Evolutionary conservation across 2,329 filamentous ascomycete species (phyloP).

Genomic region (Podosphaera fusca): DNA sequence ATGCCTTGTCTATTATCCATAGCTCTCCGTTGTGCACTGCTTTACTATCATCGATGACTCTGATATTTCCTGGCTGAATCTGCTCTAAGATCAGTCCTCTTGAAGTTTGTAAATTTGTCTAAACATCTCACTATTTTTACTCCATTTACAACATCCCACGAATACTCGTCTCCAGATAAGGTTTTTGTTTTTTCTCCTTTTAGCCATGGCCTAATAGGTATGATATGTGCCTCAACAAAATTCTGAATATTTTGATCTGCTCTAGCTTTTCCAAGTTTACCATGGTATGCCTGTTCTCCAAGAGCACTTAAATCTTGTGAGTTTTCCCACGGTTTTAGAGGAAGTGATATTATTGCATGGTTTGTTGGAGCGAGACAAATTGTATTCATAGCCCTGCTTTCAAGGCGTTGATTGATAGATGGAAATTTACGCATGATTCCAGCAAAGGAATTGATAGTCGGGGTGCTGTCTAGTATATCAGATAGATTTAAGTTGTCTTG

Average conservation of each 20-base stretch:
- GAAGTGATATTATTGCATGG: slow-evolving; percentile 51
- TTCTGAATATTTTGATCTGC: slow-evolving; percentile 52
- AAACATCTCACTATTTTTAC: slow-evolving; percentile 33
- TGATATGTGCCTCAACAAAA: slow-evolving; percentile 73
- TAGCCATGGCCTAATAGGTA: slow-evolving; percentile 53
- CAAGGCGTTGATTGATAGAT: slow-evolving; percentile 42
- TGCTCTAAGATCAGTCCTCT: slow-evolving; percentile 13
- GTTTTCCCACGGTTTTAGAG: slow-evolving; percentile 71
- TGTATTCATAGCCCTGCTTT: slow-evolving; percentile 42
- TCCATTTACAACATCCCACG: slow-evolving; percentile 57
- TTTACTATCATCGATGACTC: slow-evolving; percentile 27
- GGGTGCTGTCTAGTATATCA: slow-evolving; percentile 62
- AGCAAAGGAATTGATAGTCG: slow-evolving; percentile 65
- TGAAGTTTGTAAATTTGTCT: too few species aligned
- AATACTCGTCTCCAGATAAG: slow-evolving; percentile 44
- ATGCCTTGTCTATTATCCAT: too few species aligned
- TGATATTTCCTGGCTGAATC: slow-evolving; percentile 60
- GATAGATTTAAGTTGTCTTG: slow-evolving; percentile 23
- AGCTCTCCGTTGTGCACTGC: too few species aligned
- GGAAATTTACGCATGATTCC: slow-evolving; percentile 56
- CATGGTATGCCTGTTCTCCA: slow-evolving; percentile 53
- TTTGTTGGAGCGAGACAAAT: slow-evolving; percentile 80
- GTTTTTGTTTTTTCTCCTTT: slow-evolving; percentile 43
- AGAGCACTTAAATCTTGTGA: slow-evolving; percentile 45
- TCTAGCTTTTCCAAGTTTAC: slow-evolving; percentile 48